These are phyloP conservation scores for Chenopodium formosanum DNA, from an alignment of 148 eudicot genomes.

Conservation along the genomic window DNA sequence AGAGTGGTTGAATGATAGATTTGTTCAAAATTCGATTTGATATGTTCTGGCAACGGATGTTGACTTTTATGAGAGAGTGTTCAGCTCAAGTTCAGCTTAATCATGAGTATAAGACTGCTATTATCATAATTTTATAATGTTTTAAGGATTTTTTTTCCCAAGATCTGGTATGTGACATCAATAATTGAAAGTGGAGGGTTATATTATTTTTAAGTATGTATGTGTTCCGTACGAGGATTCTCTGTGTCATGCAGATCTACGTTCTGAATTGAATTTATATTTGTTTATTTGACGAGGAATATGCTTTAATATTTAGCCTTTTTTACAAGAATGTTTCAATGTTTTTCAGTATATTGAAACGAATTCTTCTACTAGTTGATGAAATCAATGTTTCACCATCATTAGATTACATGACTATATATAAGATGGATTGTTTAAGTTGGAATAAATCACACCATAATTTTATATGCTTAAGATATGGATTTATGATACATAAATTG, in stretches of 20 bases:
- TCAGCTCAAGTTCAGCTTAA: not conserved
- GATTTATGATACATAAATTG: not conserved
- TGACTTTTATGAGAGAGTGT: conserved; percentile 19
- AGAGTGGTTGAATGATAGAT: not conserved
- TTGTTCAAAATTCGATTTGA: not conserved
- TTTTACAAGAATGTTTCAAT: not conserved
- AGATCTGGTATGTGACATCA: not conserved
- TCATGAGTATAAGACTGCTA: not conserved
- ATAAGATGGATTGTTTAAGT: not conserved
- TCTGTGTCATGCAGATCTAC: conserved; percentile 6
- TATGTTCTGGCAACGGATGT: no score
- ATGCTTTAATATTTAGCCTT: not conserved
- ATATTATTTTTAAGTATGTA: not conserved
- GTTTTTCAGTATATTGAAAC: not conserved
- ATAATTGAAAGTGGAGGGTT: not conserved
- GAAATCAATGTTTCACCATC: not conserved
- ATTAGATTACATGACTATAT: not conserved
- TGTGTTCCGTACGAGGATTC: not conserved
- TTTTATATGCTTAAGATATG: not conserved
- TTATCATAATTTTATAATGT: not conserved
- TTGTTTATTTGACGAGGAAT: not conserved
- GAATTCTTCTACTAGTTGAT: not conserved
- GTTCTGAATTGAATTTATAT: not conserved
- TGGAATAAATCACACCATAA: not conserved
- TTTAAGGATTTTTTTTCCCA: not conserved